phyloP scores from a whole-genome alignment of 495 filamentous ascomycete genomes.

The Lichenothelia convexa region DNA sequence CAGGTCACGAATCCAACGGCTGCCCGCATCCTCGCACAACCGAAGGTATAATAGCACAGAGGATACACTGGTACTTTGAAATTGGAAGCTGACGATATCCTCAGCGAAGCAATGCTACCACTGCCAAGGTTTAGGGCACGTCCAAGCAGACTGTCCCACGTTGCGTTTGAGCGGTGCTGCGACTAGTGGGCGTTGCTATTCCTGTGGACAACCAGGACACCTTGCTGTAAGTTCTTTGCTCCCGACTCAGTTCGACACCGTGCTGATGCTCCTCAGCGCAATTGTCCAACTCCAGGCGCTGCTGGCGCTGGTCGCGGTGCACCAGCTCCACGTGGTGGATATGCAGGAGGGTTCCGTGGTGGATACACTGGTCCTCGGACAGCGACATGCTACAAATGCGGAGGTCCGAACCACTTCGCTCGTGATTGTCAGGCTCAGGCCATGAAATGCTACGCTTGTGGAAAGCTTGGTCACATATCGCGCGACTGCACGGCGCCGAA shows the following conservation, averaged over 20 bases:
- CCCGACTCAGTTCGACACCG: conserved; percentile 1
- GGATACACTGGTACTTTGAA: background rate
- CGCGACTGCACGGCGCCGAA: conserved; percentile 96
- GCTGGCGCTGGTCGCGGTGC: conserved; percentile 44
- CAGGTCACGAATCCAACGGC: conserved; percentile 93
- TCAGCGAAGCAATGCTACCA: conserved; percentile 97
- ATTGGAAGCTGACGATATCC: conserved; percentile 15
- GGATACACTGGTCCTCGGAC: conserved; percentile 54
- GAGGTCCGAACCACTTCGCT: conserved; percentile 95
- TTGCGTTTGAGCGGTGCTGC: conserved; percentile 71
- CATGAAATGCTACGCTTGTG: conserved; percentile 99
- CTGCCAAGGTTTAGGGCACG: conserved; percentile 95
- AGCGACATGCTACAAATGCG: conserved; percentile 98
- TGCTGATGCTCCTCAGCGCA: conserved; percentile 34
- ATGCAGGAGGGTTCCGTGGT: conserved; percentile 47
- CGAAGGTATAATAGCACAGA: conserved; percentile 42
- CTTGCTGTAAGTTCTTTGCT: conserved; percentile 42
- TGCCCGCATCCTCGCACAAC: conserved; percentile 93
- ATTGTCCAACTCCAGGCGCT: conserved; percentile 56
- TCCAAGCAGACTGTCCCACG: conserved; percentile 98
- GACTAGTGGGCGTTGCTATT: conserved; percentile 78
- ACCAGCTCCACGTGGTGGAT: conserved; percentile 51
- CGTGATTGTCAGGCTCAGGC: conserved; percentile 98
- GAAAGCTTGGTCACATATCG: conserved; percentile 95
- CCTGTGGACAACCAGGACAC: conserved; percentile 83